Percentiles rank a stretch among this genome's conserved stretches.
Evolutionary conservation across 2,329 filamentous ascomycete genomes (phyloP).

Genomic region (Leptographium procerum): DNA sequence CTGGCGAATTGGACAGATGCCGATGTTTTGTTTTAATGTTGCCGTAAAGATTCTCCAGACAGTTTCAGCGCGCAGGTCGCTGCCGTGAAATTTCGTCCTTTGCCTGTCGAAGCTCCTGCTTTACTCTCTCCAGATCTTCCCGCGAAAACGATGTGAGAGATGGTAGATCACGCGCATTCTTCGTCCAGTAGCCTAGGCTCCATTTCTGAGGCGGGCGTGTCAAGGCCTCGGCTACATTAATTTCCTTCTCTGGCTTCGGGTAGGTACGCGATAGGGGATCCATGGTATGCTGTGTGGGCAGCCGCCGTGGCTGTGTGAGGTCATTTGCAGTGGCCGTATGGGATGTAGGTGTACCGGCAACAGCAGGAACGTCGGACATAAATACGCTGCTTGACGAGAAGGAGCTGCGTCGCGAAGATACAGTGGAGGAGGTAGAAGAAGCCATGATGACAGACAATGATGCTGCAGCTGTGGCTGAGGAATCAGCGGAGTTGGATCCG

Average conservation of each 20-base stretch:
- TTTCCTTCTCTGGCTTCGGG: constrained; percentile 27
- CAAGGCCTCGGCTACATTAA: constrained; percentile 32
- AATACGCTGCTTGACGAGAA: constrained; percentile 4
- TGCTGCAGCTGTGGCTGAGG: not conserved
- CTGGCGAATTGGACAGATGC: too few relatives aligned
- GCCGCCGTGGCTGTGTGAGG: not conserved
- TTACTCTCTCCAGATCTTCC: constrained; percentile 32
- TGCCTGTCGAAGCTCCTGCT: constrained; percentile 32
- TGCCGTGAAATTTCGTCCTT: constrained; percentile 16
- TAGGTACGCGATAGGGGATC: constrained; percentile 27
- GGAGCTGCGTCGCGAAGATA: constrained; percentile 10
- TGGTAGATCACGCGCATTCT: constrained; percentile 18
- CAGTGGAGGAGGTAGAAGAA: constrained; percentile 5
- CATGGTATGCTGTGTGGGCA: not conserved
- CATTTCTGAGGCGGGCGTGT: constrained; percentile 26
- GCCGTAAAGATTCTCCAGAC: not conserved
- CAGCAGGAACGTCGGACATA: not conserved
- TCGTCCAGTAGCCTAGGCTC: constrained; percentile 27
- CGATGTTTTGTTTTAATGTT: not conserved
- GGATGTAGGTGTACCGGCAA: not conserved
- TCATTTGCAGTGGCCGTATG: not conserved
- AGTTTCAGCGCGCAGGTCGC: not conserved
- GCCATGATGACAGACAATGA: not conserved
- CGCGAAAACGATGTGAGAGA: constrained; percentile 19
- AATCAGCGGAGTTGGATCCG: not conserved